phyloP scores from a whole-genome alignment of 768 basidiomycete species.

The Hypsizygus marmoreus region DNA sequence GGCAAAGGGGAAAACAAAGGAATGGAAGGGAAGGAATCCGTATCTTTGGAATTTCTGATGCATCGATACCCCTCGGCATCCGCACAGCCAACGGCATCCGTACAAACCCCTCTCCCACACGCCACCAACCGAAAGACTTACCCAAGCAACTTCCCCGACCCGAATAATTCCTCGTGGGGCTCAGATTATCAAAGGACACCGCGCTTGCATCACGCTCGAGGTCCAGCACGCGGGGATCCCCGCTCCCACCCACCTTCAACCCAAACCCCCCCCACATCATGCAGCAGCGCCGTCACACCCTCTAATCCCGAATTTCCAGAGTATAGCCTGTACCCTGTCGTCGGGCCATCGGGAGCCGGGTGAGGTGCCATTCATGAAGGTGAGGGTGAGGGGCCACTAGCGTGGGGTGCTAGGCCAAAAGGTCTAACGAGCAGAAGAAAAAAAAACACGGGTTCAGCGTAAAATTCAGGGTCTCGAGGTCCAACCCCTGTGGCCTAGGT shows the following conservation, averaged over 20 bases:
- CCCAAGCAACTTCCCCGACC: constrained; percentile 27
- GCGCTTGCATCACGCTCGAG: constrained; percentile 20
- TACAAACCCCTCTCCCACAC: not conserved
- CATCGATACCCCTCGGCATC: constrained; percentile 22
- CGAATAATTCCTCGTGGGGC: constrained; percentile 30
- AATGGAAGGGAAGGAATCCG: not conserved
- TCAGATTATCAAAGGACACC: constrained; percentile 33
- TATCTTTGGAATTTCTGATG: constrained; percentile 24
- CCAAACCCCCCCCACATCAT: constrained; percentile 29
- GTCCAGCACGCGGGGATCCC: constrained; percentile 18
- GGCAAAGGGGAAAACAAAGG: too few relatives aligned
- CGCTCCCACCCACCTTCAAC: constrained; percentile 19
- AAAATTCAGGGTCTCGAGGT: constrained; percentile 25
- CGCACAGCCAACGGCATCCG: not conserved
- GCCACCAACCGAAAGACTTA: constrained; percentile 17
- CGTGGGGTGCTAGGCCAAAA: constrained; percentile 20
- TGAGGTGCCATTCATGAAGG: constrained; percentile 30
- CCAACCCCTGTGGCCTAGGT: constrained; percentile 24
- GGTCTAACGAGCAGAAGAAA: not conserved
- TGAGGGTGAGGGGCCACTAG: constrained; percentile 33
- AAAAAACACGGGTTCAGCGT: constrained; percentile 21
- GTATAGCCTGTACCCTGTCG: constrained; percentile 34
- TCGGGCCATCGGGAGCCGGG: constrained; percentile 27
- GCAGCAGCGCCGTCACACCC: constrained; percentile 26
- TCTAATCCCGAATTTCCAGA: constrained; percentile 28